A percentile compares a stretch with the other conserved stretches of the same genome.
Conservation (phyloP, 2,329 filamentous ascomycete genomes). For the Arthrobotrys pseudoclavata region DNA sequence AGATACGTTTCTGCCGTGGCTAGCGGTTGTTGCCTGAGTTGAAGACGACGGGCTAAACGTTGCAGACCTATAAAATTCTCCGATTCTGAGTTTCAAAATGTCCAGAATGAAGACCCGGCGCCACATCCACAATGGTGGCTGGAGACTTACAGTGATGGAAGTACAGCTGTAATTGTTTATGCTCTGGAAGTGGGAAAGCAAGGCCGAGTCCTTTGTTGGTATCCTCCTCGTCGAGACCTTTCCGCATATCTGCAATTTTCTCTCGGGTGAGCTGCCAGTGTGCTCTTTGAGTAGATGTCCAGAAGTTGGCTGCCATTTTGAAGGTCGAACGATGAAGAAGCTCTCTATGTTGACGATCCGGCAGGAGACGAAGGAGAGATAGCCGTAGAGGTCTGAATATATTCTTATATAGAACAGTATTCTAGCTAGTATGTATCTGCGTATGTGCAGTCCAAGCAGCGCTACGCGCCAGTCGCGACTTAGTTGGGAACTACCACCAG, state of each 20-base stretch:
- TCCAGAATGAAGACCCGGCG: conserved; percentile 35
- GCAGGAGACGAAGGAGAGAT: neutral
- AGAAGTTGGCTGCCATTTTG: conserved; percentile 92
- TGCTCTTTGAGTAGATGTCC: conserved; percentile 90
- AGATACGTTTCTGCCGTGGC: conserved; percentile 96
- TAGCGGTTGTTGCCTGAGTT: conserved; percentile 88
- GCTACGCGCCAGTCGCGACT: conserved; percentile 22
- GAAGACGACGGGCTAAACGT: conserved; percentile 85
- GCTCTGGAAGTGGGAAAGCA: conserved; percentile 84
- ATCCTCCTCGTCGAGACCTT: conserved; percentile 82
- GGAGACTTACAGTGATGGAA: conserved; percentile 82
- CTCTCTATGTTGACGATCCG: neutral
- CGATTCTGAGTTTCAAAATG: conserved; percentile 29
- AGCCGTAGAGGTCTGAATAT: neutral
- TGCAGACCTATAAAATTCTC: conserved; percentile 74
- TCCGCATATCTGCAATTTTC: conserved; percentile 80
- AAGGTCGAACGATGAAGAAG: neutral
- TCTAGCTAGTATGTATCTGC: neutral
- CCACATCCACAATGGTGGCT: neutral
- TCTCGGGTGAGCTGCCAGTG: conserved; percentile 92
- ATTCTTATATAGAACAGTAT: neutral
- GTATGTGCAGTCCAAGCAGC: neutral
- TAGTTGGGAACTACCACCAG: neutral
- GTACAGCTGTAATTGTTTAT: conserved; percentile 87
- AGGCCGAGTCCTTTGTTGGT: conserved; percentile 75